Conservation (phyloP, 257 asterid species). For the Jaltomata sinuosa region DNA sequence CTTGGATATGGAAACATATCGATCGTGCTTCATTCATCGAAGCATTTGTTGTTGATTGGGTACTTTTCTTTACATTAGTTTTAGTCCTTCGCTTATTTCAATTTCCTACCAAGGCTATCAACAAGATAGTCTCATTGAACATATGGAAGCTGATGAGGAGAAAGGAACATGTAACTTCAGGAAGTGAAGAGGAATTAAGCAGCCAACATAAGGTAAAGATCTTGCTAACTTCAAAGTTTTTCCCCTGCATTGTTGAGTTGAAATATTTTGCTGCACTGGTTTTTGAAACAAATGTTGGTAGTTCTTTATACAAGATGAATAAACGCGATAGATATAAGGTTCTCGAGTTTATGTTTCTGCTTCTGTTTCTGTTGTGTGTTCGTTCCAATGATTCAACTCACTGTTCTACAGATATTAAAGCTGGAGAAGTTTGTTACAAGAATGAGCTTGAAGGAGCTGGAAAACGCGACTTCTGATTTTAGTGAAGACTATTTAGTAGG, state of each 20-base stretch:
- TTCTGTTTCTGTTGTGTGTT: no score
- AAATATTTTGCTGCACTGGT: no score
- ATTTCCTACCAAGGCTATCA: background rate
- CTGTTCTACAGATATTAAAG: slow-evolving; percentile 7
- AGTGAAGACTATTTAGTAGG: slow-evolving; percentile 5
- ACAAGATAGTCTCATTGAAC: background rate
- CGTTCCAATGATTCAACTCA: no score
- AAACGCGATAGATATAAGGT: background rate
- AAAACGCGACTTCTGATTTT: slow-evolving; percentile 10
- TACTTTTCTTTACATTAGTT: background rate
- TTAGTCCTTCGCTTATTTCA: background rate
- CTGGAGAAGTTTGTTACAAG: slow-evolving; percentile 14
- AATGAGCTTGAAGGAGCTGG: slow-evolving; percentile 15
- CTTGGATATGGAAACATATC: background rate
- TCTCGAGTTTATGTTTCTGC: no score
- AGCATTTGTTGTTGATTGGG: background rate
- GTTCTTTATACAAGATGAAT: background rate
- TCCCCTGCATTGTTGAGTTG: no score
- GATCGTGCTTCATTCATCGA: background rate
- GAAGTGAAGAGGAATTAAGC: background rate
- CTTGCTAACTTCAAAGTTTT: background rate
- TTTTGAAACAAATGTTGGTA: no score
- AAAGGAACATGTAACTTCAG: background rate
- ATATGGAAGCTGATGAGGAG: background rate
- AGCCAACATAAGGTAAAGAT: background rate